phyloP scores from a whole-genome alignment of 179 eudicot species.

The Beta corolliflora region DNA sequence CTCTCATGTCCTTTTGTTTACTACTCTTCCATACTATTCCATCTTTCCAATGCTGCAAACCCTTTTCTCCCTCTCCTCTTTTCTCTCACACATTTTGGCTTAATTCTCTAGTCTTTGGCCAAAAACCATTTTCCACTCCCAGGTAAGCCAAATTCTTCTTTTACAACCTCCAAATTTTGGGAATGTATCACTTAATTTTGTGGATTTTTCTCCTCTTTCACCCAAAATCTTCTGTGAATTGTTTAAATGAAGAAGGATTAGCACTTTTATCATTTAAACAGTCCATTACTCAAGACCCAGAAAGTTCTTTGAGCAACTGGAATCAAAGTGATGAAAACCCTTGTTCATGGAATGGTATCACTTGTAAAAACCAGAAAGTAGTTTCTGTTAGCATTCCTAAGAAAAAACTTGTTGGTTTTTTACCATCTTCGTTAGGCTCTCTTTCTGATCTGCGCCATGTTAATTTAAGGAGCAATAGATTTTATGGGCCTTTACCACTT shows the following conservation, averaged over 20 bases:
- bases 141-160: conserved; percentile 2
- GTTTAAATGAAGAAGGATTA: conserved; percentile 69
- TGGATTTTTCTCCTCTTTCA: conserved; percentile 32
- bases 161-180: conserved; percentile 11
- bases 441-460: conserved; percentile 73
- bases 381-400: conserved; percentile 84
- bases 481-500: conserved; percentile 63
- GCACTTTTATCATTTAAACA: conserved; percentile 71
- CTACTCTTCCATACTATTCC: conserved; percentile 26
- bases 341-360: conserved; percentile 92
- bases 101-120: conserved; percentile 13
- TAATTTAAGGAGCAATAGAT: conserved; percentile 66
- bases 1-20: not conserved
- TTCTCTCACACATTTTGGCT: conserved; percentile 3
- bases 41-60: conserved; percentile 45
- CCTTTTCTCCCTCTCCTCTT: conserved; percentile 37
- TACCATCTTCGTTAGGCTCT: conserved; percentile 64
- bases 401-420: conserved; percentile 65
- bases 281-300: conserved; percentile 74
- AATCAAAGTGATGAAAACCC: conserved; percentile 73
- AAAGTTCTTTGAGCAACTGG: conserved; percentile 71
- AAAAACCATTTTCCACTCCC: conserved; percentile 4
- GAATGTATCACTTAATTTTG: conserved; percentile 32
- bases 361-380: conserved; percentile 75
- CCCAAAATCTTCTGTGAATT: conserved; percentile 33